Percentiles rank a stretch among this genome's conserved stretches.
These are phyloP conservation scores for Amanita fuliginea DNA, from an alignment of 768 basidiomycete species.

Conservation along the genomic window DNA sequence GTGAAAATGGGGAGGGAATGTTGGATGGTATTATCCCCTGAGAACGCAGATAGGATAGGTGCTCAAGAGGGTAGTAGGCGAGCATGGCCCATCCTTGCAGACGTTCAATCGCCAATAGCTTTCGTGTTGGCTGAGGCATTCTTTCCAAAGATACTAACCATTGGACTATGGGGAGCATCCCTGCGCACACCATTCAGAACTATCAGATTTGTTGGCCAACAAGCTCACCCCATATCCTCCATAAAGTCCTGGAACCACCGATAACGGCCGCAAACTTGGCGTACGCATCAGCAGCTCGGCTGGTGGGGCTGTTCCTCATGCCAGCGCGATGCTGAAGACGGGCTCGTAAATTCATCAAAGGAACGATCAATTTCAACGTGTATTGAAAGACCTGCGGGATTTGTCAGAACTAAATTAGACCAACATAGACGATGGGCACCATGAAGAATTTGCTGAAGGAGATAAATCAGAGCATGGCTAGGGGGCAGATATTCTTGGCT, in stretches of 20 bases:
- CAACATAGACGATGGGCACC: conserved; percentile 23
- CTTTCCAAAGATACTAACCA: conserved; percentile 73
- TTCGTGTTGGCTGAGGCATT: conserved; percentile 58
- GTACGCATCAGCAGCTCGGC: conserved; percentile 40
- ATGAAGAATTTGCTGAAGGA: conserved; percentile 60
- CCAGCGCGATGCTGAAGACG: conserved; percentile 59
- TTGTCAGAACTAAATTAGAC: not conserved
- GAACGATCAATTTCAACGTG: conserved; percentile 56
- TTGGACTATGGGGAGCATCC: conserved; percentile 67
- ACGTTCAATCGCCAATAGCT: conserved; percentile 66
- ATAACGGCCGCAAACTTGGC: conserved; percentile 44
- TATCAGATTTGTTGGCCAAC: not conserved
- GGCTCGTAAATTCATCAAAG: conserved; percentile 56
- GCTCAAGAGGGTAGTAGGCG: conserved; percentile 70
- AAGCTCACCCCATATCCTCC: conserved; percentile 64
- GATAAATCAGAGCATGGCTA: conserved; percentile 6
- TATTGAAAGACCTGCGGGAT: conserved; percentile 58
- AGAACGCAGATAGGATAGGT: conserved; percentile 54
- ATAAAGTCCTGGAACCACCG: conserved; percentile 60
- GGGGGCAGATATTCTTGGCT: conserved; percentile 4
- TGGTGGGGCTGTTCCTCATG: conserved; percentile 38
- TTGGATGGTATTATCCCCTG: conserved; percentile 50
- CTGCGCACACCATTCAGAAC: conserved; percentile 21
- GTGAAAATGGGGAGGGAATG: conserved; percentile 33
- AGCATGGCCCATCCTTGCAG: conserved; percentile 76